Evolutionary conservation across 768 basidiomycete species (phyloP), one percentile per base, ranked within the genome.

Genomic region (Pisolithus albus): DNA sequence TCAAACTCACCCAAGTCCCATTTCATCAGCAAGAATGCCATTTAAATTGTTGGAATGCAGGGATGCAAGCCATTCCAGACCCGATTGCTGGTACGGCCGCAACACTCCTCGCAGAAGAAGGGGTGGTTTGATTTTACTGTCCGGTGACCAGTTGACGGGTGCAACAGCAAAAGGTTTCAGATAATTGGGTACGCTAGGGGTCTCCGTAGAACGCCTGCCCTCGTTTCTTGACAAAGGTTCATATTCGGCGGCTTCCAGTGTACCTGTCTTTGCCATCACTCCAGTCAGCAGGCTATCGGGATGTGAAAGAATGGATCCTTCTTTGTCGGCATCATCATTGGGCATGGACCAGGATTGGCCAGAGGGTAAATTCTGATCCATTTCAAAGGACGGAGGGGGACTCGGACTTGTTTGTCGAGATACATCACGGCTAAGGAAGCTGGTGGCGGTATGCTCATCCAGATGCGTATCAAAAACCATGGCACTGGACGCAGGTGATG

Each of bases 31-130:
- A 39, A 92, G 71, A 46, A 92, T 91, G 1, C 88, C 88, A 57
- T 92, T 91, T 40, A 88, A 59, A 56, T 84, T 82, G 57, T 90
- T 90, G 37, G 74, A 73, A 64, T 94, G 92, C 51, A 95, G 72
- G 61, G 84, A 88, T 5, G 91, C 86, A 40, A 96, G 82, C 95
- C 95, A 98, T 64, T 97, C 92, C 47, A 96, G 70, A 0, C 95
- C 95, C 4, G 88, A 78, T 46, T 94, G 84, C 63, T 99, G 95
- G 62, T 98, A 99, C 8, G 92, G 92, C 16, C 93, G 84, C 43
- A 99, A 73, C 37, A 80, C 79, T 1, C 93, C 95, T 4, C 95
- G 89, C 3, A 96, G 78, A 30, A 99, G 74, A 7, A 88, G 70
- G 6, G 85, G 82, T 0, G 87, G 75, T 37, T 72, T 79, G 42